These are phyloP conservation scores for Passiflora organensis DNA, from an alignment of 345 rosid species.

Conservation along the genomic window DNA sequence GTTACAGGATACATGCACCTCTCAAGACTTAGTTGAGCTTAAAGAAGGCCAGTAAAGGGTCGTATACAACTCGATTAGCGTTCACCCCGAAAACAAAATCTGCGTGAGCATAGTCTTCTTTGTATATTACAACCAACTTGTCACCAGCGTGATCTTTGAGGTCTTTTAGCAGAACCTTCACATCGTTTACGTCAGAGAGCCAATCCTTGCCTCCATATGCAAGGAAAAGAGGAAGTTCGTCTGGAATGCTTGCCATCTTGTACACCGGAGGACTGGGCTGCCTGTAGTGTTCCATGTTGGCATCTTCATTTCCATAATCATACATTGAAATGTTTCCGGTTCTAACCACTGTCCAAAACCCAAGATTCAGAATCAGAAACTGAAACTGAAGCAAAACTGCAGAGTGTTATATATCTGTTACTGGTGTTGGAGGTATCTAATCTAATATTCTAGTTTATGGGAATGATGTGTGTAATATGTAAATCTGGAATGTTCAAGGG, in stretches of 20 bases:
- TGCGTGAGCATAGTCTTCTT: constrained; percentile 18
- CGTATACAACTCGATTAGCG: constrained; percentile 10
- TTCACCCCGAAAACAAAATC: constrained; percentile 14
- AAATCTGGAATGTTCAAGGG: too few species aligned
- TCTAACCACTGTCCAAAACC: constrained; percentile 35
- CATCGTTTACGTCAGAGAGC: constrained; percentile 16
- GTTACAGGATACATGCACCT: too few species aligned
- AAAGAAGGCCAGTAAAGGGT: constrained; percentile 15
- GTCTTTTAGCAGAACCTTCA: constrained; percentile 12
- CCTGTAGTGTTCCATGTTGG: constrained; percentile 10
- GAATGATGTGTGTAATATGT: too few species aligned
- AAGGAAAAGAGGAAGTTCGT: constrained; percentile 14
- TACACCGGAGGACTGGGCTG: constrained; percentile 11
- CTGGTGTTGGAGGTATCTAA: too few species aligned
- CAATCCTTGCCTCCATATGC: constrained; percentile 19
- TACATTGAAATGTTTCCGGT: constrained; percentile 41
- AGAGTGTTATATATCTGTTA: too few species aligned
- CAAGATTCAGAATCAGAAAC: background rate
- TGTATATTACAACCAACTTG: constrained; percentile 12
- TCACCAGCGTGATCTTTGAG: constrained; percentile 15
- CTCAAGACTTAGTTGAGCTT: background rate
- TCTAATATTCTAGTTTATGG: too few species aligned
- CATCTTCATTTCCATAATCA: constrained; percentile 29
- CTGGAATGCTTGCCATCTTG: constrained; percentile 12
- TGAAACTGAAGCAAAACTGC: too few species aligned